Percentiles rank a stretch among this genome's conserved stretches.
Evolutionary conservation across 441 rosid genomes (phyloP).

Genomic region (Pelargonium myrrhifolium): DNA sequence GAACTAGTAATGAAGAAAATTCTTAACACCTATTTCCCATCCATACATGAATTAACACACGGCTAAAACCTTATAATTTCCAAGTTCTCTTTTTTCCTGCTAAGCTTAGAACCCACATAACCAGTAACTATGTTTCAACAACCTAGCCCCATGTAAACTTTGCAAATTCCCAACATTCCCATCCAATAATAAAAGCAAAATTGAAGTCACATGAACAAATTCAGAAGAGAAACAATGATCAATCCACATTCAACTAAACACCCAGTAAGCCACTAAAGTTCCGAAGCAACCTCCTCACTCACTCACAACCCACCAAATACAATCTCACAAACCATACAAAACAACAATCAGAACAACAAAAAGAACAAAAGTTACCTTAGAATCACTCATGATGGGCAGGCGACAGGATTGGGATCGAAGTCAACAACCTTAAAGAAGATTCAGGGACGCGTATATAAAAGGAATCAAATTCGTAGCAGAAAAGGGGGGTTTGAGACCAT

Average conservation of each 20-base stretch:
- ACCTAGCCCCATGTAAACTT: background rate
- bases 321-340: background rate
- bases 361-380: conserved; percentile 38
- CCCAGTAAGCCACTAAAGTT: background rate
- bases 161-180: background rate
- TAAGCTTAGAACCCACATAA: background rate
- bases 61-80: background rate
- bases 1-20: background rate
- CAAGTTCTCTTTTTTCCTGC: background rate
- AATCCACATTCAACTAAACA: background rate
- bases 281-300: no score
- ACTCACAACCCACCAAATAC: no score
- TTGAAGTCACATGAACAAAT: background rate
- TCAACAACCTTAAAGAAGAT: conserved; percentile 14
- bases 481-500: background rate
- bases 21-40: background rate
- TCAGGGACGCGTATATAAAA: conserved; percentile 26
- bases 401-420: conserved; percentile 8
- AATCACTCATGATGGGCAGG: conserved; percentile 48
- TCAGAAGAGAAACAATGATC: background rate
- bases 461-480: conserved; percentile 17
- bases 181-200: background rate
- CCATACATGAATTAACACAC: background rate
- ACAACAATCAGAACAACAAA: background rate
- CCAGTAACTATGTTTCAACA: background rate